Base-by-base conservation (phyloP, 768 basidiomycete genomes). In the Tylopilus sp. region DNA sequence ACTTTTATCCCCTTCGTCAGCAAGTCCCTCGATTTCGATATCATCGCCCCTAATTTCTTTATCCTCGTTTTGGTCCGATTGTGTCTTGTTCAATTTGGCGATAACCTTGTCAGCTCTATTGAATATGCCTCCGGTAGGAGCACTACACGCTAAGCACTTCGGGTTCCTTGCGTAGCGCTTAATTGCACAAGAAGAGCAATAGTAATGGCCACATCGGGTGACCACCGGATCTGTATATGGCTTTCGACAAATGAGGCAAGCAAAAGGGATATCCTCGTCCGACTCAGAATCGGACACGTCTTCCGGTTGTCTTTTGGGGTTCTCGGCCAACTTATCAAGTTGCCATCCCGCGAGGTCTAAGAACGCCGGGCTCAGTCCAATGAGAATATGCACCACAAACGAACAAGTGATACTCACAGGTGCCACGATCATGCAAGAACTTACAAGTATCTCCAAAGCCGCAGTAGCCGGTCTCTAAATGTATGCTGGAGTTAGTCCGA, bases 391-490 rank as follows among this genome's bases (percentile, higher is more conserved):
- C 22, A 29, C 51, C 48, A 29, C 13, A 2, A 21, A 8, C 19
- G 17, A 19, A 36, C 22, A 6, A 36, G 46, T 29, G 16, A 42
- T 50, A 84, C 89, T 68, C 63, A 91, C 90, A 93, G 31, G 91
- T 93, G 53, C 96, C 95, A 64, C 96, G 86, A 72, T 98, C 97
- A 73, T 98, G 97, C 68, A 98, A 78, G 77, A 98, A 98, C 78
- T 98, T 98, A 73, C 97, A 99, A 4, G 93, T 94, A 72, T 99
- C 97, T 28, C 97, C 97, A 70, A 96, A 99, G 21, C 97, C 97
- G 71, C 97, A 99, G 68, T 92, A 99, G 0, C 97, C 97, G 47
- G 97, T 99, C 76, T 98, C 96, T 96, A 64, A 31, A 17, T 19
- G 43, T 42, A 40, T 46, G 24, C 2, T 28, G 38, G 19, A 34